Percentiles rank a stretch among this genome's conserved stretches.
These are phyloP conservation scores for Stephanodiscus triporus DNA, from an alignment of 108 stramenopile genomes.

Conservation along the genomic window DNA sequence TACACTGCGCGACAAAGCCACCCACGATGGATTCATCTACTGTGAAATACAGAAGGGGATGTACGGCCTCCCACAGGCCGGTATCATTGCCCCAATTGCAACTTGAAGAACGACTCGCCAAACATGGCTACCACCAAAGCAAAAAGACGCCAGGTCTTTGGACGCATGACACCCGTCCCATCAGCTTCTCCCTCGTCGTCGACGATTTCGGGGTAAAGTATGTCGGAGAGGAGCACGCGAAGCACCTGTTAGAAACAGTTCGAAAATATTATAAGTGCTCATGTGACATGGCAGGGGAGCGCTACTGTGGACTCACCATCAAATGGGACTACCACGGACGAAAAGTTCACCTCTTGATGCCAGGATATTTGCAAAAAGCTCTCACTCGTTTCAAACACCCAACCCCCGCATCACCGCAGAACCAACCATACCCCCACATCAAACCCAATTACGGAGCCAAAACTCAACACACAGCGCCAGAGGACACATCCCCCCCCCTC, in stretches of 20 bases:
- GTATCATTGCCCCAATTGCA: constrained; percentile 34
- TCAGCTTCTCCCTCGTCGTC: constrained; percentile 49
- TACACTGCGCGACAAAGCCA: too few species aligned
- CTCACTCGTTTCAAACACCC: too few species aligned
- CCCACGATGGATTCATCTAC: constrained; percentile 16
- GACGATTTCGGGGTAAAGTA: constrained; percentile 61
- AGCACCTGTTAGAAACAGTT: constrained; percentile 33
- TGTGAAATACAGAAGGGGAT: constrained; percentile 31
- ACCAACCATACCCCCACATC: too few species aligned
- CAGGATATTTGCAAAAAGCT: too few species aligned
- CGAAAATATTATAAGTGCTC: constrained; percentile 19
- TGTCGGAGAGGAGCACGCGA: constrained; percentile 19
- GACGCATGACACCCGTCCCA: constrained; percentile 21
- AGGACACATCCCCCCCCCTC: too few species aligned
- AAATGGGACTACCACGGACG: constrained; percentile 42
- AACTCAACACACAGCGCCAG: too few species aligned
- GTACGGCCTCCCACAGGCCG: constrained; percentile 53
- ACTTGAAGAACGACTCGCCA: constrained; percentile 8
- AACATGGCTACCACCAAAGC: too few species aligned
- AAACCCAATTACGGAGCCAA: too few species aligned
- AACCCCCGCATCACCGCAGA: too few species aligned
- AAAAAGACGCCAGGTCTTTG: constrained; percentile 51
- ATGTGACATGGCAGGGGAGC: constrained; percentile 19
- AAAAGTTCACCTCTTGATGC: too few species aligned
- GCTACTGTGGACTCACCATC: constrained; percentile 40